These are phyloP conservation scores for Macrocystidia cucumis DNA, from an alignment of 1,284 basidiomycete genomes.

Conservation along the genomic window DNA sequence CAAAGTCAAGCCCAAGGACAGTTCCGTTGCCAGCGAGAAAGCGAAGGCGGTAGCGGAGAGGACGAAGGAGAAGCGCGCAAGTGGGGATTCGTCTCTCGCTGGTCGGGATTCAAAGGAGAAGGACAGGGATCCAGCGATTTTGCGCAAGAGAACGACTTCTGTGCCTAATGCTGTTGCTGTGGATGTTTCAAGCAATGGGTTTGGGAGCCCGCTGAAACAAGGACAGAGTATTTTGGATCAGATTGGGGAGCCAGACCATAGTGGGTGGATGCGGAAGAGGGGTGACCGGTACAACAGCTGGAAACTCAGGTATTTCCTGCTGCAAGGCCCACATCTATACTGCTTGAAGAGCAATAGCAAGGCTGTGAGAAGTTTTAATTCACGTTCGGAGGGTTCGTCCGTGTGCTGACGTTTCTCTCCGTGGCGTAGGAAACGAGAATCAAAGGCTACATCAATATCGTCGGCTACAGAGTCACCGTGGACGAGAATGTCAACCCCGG, in stretches of 20 bases:
- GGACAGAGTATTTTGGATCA: conserved; percentile 76
- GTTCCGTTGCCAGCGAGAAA: conserved; percentile 9
- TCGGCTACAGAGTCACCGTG: conserved; percentile 89
- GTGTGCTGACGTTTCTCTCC: conserved; percentile 1
- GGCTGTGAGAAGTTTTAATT: conserved; percentile 39
- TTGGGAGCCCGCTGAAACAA: conserved; percentile 35
- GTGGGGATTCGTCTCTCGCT: conserved; percentile 14
- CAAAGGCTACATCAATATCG: conserved; percentile 92
- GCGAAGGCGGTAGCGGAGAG: conserved; percentile 14
- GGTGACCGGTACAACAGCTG: conserved; percentile 91
- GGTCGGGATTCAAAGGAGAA: conserved; percentile 7
- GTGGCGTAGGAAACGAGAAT: conserved; percentile 75
- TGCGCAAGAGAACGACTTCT: conserved; percentile 48
- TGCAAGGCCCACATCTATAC: conserved; percentile 90
- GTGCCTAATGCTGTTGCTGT: conserved; percentile 15
- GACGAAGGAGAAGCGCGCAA: conserved; percentile 17
- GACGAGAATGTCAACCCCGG: conserved; percentile 93
- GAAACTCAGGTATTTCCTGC: conserved; percentile 91
- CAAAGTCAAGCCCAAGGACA: conserved; percentile 12
- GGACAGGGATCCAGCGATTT: conserved; percentile 17
- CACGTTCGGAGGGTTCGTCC: conserved; percentile 1
- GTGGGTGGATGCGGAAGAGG: conserved; percentile 95
- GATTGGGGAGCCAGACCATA: conserved; percentile 83
- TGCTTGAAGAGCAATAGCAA: conserved; percentile 68
- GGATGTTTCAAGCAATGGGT: conserved; percentile 8